Conservation (phyloP, 2,329 filamentous ascomycete species). For the Scolecobasidium constrictum region DNA sequence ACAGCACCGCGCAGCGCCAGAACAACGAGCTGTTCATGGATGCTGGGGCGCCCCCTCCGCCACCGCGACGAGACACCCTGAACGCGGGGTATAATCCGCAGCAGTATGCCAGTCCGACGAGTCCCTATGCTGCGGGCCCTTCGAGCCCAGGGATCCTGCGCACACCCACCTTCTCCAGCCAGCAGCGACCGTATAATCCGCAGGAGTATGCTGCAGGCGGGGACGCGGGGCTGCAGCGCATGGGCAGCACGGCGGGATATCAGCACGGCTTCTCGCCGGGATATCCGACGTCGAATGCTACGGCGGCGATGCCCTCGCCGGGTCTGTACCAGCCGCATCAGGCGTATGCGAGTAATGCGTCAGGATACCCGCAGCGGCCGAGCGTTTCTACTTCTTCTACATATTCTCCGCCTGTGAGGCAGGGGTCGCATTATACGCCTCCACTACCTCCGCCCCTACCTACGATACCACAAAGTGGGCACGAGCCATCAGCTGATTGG, state of each 20-base stretch:
- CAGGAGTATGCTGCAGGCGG: constrained; percentile 32
- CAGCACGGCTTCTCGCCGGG: constrained; percentile 16
- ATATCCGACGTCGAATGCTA: constrained; percentile 1
- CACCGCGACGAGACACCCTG: constrained; percentile 14
- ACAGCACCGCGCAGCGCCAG: constrained; percentile 24
- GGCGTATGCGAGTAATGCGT: constrained; percentile 2
- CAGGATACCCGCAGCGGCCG: constrained; percentile 11
- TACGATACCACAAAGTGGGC: constrained; percentile 21
- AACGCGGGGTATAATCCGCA: constrained; percentile 49
- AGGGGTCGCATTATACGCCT: constrained; percentile 22
- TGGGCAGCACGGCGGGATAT: constrained; percentile 22
- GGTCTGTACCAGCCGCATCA: constrained; percentile 2
- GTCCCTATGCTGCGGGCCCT: constrained; percentile 11
- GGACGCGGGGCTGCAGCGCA: constrained; percentile 19
- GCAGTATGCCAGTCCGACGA: constrained; percentile 41
- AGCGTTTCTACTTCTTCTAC: constrained; percentile 10
- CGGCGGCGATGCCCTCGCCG: constrained; percentile 2
- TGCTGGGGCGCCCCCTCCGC: constrained; percentile 16
- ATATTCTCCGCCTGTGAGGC: constrained; percentile 8
- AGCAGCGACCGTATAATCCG: constrained; percentile 31
- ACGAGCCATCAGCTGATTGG: constrained; percentile 24
- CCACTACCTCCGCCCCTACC: constrained; percentile 25
- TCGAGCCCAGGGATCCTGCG: constrained; percentile 24
- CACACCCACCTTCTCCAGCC: constrained; percentile 21
- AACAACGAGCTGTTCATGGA: constrained; percentile 55